Percentiles rank a stretch among this genome's conserved stretches.
Evolutionary conservation across 1,284 basidiomycete species (phyloP).

Genomic region (Pseudozyma sp.): DNA sequence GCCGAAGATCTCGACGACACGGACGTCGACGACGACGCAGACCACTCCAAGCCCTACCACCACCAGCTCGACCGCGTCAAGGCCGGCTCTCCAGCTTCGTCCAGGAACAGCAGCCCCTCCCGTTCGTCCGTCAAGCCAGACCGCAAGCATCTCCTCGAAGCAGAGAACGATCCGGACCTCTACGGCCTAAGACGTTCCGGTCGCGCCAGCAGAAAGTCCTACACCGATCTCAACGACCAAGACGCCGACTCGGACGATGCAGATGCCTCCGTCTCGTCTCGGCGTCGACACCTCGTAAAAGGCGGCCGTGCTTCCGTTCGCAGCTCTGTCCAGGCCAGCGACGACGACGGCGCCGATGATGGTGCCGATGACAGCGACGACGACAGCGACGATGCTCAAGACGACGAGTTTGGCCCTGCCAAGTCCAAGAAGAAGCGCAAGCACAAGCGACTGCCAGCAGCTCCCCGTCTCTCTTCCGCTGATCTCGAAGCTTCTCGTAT

Average conservation of each 20-base stretch:
- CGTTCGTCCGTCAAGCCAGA: slow-evolving; percentile 46
- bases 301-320: slow-evolving; percentile 35
- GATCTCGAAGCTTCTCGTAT: slow-evolving; percentile 57
- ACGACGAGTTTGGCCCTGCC: slow-evolving; percentile 47
- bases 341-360: slow-evolving; percentile 72
- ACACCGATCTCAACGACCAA: slow-evolving; percentile 47
- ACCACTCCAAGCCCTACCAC: slow-evolving; percentile 26
- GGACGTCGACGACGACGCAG: slow-evolving; percentile 10
- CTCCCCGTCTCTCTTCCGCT: slow-evolving; percentile 36
- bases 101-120: slow-evolving; percentile 38
- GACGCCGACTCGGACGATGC: slow-evolving; percentile 38
- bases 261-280: slow-evolving; percentile 32
- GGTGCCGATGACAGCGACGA: slow-evolving; percentile 68
- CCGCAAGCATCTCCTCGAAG: slow-evolving; percentile 49
- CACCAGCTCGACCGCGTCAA: slow-evolving; percentile 43
- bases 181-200: slow-evolving; percentile 70
- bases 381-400: slow-evolving; percentile 80
- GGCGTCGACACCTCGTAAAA: slow-evolving; percentile 39
- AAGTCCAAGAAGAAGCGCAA: slow-evolving; percentile 32
- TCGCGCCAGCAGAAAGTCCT: slow-evolving; percentile 59
- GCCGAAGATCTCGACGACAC: slow-evolving; percentile 3
- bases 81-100: slow-evolving; percentile 27
- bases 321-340: slow-evolving; percentile 42
- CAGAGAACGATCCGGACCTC: slow-evolving; percentile 65
- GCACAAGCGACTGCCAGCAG: slow-evolving; percentile 20